phyloP scores from a whole-genome alignment of 768 basidiomycete genomes.

The Agrocybe praecox region DNA sequence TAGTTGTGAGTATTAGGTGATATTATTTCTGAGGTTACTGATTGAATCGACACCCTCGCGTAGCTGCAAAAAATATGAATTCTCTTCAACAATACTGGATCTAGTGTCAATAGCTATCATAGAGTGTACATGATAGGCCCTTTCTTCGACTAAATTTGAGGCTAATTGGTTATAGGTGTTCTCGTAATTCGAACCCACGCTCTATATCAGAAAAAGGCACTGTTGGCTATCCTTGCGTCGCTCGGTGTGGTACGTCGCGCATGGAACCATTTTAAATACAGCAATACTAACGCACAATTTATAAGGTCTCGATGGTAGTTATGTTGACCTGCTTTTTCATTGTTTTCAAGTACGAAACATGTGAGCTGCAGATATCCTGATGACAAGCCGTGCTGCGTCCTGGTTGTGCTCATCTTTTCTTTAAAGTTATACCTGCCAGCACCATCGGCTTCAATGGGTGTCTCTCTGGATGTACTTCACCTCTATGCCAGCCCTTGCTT shows the following conservation, averaged over 20 bases:
- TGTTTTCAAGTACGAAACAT: slow-evolving; percentile 18
- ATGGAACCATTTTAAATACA: background rate
- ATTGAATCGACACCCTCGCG: too few relatives aligned
- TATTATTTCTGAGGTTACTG: background rate
- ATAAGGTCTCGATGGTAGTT: slow-evolving; percentile 17
- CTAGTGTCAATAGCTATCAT: slow-evolving; percentile 22
- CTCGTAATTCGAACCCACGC: slow-evolving; percentile 29
- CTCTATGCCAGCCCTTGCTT: slow-evolving; percentile 19
- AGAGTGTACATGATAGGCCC: slow-evolving; percentile 17
- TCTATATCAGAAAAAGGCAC: slow-evolving; percentile 20
- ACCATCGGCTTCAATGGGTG: slow-evolving; percentile 19
- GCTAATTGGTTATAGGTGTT: slow-evolving; percentile 13
- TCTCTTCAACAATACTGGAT: slow-evolving; percentile 22
- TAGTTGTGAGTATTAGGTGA: slow-evolving; percentile 14
- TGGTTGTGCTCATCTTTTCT: background rate
- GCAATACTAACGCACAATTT: background rate
- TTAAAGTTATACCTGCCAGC: slow-evolving; percentile 17
- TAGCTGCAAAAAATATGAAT: slow-evolving; percentile 26
- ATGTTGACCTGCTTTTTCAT: slow-evolving; percentile 25
- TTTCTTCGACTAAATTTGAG: background rate
- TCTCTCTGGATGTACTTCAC: slow-evolving; percentile 20
- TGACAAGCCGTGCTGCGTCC: background rate
- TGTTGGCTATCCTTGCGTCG: slow-evolving; percentile 13
- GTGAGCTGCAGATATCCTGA: slow-evolving; percentile 7
- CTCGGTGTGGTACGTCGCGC: slow-evolving; percentile 18